Evolutionary conservation across 345 rosid genomes (phyloP), one percentile per base, ranked within the genome.

Genomic region (Boechera divaricarpa): DNA sequence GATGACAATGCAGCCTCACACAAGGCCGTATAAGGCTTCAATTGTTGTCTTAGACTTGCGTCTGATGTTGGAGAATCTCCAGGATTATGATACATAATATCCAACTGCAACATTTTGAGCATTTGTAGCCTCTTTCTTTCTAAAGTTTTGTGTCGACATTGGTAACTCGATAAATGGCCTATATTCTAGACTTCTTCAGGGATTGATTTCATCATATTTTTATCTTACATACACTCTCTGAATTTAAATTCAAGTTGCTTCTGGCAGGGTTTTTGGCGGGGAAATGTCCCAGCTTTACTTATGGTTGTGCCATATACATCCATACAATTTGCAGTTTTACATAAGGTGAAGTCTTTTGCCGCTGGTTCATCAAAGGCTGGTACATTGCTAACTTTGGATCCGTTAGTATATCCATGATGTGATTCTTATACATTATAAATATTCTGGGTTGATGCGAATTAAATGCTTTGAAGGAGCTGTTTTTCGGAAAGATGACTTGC

Each of bases 321-420:
- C 24, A 63, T 63, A 63, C 67, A 63, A 28, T 63, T 63, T 42
- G 67, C 52, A 42, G 67, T 63, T 42, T 42, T 63, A 63, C 67
- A 42, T 15, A 63, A 63, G 38, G 67, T 63, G 52, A 63, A 63
- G 67, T 63, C 67, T 15, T 26, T 63, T 63, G 67, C 67, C 0
- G 67, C 67, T 63, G 67, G 67, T 63, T 63, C 67, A 42, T 63
- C 67, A 42, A 63, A 63, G 24, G 33, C 67, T 28, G 67, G 67
- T 63, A 63, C 67, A 28, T 41, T 7, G 42, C 52, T 63, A 28
- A 28, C 36, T 26, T 63, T 62, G 11, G 11, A 62, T 42, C 6
- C 21, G 11, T 62, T 62, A 39, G 10, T 61, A 16, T 16, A 61
- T 11, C 16, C 10, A 21, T 10, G 31, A 11, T 11, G 16, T 61